Conservation (phyloP, 78 protist species). For the Pelomyxa schiedti region DNA sequence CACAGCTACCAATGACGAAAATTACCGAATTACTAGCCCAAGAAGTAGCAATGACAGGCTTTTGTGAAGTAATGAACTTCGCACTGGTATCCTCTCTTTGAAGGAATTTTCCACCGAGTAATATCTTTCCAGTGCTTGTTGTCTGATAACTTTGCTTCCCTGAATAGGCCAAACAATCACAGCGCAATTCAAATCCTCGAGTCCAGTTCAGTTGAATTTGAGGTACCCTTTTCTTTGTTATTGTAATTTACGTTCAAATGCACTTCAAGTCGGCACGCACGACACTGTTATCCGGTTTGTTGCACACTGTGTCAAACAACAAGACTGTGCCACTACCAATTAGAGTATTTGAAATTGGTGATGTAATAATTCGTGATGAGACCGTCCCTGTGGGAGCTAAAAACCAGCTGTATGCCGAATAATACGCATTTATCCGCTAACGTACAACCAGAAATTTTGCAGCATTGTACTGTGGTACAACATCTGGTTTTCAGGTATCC, state of each 20-base stretch:
- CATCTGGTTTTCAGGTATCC: too few species aligned
- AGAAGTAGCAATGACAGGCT: conserved; percentile 82
- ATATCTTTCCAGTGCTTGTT: conserved; percentile 54
- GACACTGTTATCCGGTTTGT: conserved; percentile 74
- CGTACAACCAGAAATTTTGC: too few species aligned
- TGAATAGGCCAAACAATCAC: conserved; percentile 36
- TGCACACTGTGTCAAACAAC: conserved; percentile 71
- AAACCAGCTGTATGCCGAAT: conserved; percentile 38
- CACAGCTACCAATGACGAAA: conserved; percentile 68
- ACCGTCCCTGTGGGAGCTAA: conserved; percentile 41
- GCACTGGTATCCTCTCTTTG: conserved; percentile 18
- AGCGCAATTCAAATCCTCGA: conserved; percentile 54
- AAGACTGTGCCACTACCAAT: conserved; percentile 62
- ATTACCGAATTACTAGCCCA: conserved; percentile 62
- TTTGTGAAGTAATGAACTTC: conserved; percentile 82
- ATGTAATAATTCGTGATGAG: conserved; percentile 38
- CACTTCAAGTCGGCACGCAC: conserved; percentile 40
- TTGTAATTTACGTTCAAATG: not conserved
- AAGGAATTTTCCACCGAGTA: too few species aligned
- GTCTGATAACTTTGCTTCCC: conserved; percentile 50
- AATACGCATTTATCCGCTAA: not conserved
- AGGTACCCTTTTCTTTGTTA: too few species aligned
- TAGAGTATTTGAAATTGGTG: conserved; percentile 78
- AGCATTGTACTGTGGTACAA: not conserved
- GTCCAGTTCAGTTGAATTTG: conserved; percentile 67